phyloP scores from a whole-genome alignment of 1,139 yeast genomes.

The Yamadazyma epiphylla region DNA sequence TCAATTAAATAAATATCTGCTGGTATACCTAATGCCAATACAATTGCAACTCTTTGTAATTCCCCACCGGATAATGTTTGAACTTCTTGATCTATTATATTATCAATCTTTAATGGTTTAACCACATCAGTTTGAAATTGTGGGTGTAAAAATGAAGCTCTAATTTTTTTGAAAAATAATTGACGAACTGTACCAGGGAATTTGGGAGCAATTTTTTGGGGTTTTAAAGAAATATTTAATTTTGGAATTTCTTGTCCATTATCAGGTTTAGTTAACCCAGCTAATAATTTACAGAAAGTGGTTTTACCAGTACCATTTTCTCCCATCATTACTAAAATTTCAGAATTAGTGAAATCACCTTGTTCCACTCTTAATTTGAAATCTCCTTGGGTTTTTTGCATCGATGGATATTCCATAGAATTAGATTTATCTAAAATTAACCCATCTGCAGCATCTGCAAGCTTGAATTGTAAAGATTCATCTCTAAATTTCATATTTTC shows the following conservation, averaged over 20 bases:
- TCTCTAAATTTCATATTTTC: conserved; percentile 96
- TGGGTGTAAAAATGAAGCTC: conserved; percentile 90
- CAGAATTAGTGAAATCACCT: conserved; percentile 95
- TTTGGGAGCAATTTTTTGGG: conserved; percentile 97
- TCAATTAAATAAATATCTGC: conserved; percentile 96
- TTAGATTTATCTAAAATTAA: conserved; percentile 74
- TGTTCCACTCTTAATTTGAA: conserved; percentile 75
- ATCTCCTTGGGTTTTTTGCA: conserved; percentile 94
- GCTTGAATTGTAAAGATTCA: conserved; percentile 89
- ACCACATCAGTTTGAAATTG: conserved; percentile 98
- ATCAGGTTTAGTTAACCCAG: conserved; percentile 90
- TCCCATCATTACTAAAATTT: conserved; percentile 98
- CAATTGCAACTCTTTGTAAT: conserved; percentile 98
- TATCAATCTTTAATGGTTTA: conserved; percentile 90
- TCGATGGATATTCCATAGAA: conserved; percentile 70
- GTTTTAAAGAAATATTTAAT: conserved; percentile 93
- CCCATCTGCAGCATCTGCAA: conserved; percentile 87
- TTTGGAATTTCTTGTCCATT: conserved; percentile 75
- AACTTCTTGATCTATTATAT: conserved; percentile 94
- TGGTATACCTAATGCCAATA: conserved; percentile 85
- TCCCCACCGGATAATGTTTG: conserved; percentile 99
- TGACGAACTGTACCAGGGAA: conserved; percentile 98
- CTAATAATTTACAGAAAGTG: conserved; percentile 89
- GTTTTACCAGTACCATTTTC: conserved; percentile 99
- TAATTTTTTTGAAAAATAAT: conserved; percentile 90